These are phyloP conservation scores for Neurospora pannonica DNA, from an alignment of 495 filamentous ascomycete species.

Conservation along the genomic window DNA sequence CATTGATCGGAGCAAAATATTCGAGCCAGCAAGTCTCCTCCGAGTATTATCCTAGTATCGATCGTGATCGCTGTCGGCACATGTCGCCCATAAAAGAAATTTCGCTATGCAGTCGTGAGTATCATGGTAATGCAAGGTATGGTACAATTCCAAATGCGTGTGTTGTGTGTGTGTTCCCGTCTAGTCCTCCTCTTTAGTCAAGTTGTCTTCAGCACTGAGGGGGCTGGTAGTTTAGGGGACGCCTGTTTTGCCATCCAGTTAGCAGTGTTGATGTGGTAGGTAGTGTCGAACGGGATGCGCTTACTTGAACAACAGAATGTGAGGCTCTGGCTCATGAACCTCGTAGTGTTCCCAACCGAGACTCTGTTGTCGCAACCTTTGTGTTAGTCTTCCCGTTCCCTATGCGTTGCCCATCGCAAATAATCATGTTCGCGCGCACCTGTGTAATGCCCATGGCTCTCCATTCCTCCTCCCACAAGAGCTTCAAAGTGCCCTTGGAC, in stretches of 20 bases:
- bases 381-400: neutral
- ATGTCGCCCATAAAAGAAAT: neutral
- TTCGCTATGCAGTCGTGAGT: slow-evolving; percentile 34
- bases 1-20: neutral
- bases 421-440: slow-evolving; percentile 36
- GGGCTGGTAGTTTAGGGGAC: slow-evolving; percentile 78
- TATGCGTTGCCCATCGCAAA: neutral
- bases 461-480: slow-evolving; percentile 98
- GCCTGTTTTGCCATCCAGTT: slow-evolving; percentile 35
- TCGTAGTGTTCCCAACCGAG: slow-evolving; percentile 99
- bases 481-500: slow-evolving; percentile 82
- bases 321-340: slow-evolving; percentile 95
- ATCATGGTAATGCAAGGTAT: slow-evolving; percentile 20
- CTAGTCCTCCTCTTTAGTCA: neutral
- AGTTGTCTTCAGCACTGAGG: slow-evolving; percentile 36
- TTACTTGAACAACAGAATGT: slow-evolving; percentile 97
- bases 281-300: slow-evolving; percentile 18
- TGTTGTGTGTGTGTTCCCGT: neutral
- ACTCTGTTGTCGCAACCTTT: slow-evolving; percentile 46
- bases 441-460: slow-evolving; percentile 92
- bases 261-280: neutral
- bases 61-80: neutral
- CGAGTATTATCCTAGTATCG: neutral
- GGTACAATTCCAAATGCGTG: slow-evolving; percentile 6
- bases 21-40: neutral